Base-by-base conservation (phyloP, 805 yeast genomes). In the Yarrowia divulgata region DNA sequence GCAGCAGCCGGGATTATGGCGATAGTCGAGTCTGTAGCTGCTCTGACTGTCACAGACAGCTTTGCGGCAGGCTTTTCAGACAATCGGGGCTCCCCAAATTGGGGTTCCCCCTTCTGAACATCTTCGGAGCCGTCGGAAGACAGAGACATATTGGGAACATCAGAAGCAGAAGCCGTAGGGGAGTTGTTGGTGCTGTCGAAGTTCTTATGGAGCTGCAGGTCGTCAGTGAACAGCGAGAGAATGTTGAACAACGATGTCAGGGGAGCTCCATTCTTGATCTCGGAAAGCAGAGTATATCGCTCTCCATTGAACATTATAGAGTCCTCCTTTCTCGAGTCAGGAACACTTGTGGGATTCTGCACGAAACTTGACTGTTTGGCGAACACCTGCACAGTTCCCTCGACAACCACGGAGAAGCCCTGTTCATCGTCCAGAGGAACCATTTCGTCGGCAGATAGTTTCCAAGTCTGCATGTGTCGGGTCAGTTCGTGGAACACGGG, bases 401-500 rank as follows among this genome's bases (percentile, higher is more conserved):
- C 98, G 0, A 93, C 97, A 29, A 94, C 97, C 54, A 95, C 90
- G 45, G 95, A 88, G 74, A 95, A 93, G 1, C 98, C 98, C 8
- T 89, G 81, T 7, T 87, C 85, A 66, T 89, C 91, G 71, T 90
- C 91, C 48, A 94, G 78, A 62, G 87, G 83, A 42, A 95, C 79
- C 10, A 90, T 83, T 76, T 94, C 98, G 45, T 91, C 94, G 6
- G 85, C 84, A 35, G 88, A 88, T 46, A 94, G 77, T 71, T 90
- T 89, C 75, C 91, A 92, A 0, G 98, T 94, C 68, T 91, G 91
- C 91, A 94, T 92, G 71, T 90, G 90, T 75, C 90, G 89, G 3
- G 98, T 93, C 73, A 94, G 83, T 74, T 93, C 98, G 75, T 93
- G 96, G 77, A 94, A 93, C 1, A 94, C 97, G 1, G 91, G 90